These are phyloP conservation scores for Eucalyptus melliodora DNA, from an alignment of 345 rosid genomes.

Conservation along the genomic window DNA sequence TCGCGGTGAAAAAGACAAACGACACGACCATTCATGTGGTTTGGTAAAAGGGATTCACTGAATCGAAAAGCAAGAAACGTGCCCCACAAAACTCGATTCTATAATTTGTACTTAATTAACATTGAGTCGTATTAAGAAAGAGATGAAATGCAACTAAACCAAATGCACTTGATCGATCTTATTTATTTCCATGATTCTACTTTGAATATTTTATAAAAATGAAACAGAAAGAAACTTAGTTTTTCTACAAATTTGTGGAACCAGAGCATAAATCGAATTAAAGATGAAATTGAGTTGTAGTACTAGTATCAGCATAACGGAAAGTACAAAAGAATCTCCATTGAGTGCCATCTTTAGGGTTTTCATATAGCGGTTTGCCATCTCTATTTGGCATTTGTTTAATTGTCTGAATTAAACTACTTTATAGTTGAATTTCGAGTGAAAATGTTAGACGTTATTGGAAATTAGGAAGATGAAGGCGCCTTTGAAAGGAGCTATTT, in stretches of 20 bases:
- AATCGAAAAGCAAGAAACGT: background rate
- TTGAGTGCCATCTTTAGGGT: background rate
- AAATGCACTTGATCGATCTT: background rate
- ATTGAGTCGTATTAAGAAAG: background rate
- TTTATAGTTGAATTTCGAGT: background rate
- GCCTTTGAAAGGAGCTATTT: background rate
- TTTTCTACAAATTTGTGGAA: background rate
- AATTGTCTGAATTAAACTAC: background rate
- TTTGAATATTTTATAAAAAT: background rate
- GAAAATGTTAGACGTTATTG: background rate
- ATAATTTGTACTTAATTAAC: background rate
- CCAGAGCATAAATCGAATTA: background rate
- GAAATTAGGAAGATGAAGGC: too few relatives aligned
- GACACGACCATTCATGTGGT: background rate
- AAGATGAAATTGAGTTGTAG: background rate
- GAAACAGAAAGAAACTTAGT: background rate
- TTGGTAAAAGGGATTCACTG: background rate
- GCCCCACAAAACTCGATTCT: background rate
- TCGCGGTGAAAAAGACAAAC: background rate
- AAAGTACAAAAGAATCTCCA: background rate
- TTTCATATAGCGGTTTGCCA: background rate
- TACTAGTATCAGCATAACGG: background rate
- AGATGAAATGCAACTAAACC: background rate
- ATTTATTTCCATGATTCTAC: background rate
- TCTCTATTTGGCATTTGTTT: background rate